Conservation (phyloP, 2,329 filamentous ascomycete genomes). For the Fusarium algeriense region DNA sequence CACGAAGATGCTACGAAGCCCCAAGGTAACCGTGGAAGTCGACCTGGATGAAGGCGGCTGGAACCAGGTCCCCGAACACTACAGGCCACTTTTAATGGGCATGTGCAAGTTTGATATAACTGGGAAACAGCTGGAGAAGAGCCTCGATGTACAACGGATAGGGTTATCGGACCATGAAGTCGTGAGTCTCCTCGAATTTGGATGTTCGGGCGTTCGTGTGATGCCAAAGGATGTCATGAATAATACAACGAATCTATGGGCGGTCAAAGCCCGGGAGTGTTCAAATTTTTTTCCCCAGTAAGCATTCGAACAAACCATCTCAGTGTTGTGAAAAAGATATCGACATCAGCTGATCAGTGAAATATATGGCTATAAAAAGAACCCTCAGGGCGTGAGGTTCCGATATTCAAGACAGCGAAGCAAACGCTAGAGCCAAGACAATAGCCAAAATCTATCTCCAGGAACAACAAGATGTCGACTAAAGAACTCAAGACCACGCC, state of each 20-base stretch:
- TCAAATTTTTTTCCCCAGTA: not conserved
- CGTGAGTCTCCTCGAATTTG: fast-evolving
- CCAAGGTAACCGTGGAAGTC: not conserved
- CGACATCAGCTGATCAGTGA: no score
- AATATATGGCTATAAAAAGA: not conserved
- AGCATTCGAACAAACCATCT: no score
- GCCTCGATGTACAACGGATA: not conserved
- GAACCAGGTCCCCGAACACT: not conserved
- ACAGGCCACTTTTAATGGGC: not conserved
- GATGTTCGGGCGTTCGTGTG: not conserved
- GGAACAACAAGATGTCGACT: not conserved
- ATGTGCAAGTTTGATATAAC: not conserved
- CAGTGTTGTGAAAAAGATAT: no score
- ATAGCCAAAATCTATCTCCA: not conserved
- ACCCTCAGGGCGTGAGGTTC: not conserved
- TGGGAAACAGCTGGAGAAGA: not conserved
- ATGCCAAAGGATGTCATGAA: not conserved
- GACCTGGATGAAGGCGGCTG: not conserved
- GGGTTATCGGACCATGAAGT: not conserved
- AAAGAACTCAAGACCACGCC: not conserved
- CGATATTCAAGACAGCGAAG: no score
- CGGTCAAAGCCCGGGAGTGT: not conserved
- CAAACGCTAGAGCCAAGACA: not conserved
- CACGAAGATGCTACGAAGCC: not conserved
- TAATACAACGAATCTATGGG: not conserved